Percentiles rank a stretch among this genome's conserved stretches.
Conservation (phyloP, 805 yeast species). For the Kregervanrija fluxuum region DNA sequence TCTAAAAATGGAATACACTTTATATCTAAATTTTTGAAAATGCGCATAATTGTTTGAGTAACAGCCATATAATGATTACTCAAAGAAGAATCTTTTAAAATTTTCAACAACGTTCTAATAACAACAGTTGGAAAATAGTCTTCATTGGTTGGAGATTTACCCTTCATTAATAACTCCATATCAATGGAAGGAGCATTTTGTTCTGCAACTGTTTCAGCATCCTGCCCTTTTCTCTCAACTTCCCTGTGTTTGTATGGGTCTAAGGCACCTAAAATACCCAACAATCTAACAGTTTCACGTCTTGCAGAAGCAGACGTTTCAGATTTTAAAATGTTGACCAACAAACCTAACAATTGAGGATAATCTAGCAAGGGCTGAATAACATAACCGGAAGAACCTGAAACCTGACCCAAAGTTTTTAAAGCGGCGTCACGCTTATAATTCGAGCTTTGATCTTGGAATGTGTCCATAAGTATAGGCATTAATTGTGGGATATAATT, state of each 20-base stretch:
- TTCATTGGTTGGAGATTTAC: conserved; percentile 86
- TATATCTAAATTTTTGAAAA: conserved; percentile 81
- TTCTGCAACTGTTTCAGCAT: conserved; percentile 41
- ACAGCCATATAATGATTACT: conserved; percentile 85
- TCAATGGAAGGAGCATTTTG: conserved; percentile 89
- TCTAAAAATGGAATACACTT: conserved; percentile 86
- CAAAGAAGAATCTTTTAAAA: conserved; percentile 77
- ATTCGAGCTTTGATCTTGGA: conserved; percentile 89
- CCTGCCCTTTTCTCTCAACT: conserved; percentile 54
- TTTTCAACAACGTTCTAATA: conserved; percentile 73
- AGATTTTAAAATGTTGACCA: conserved; percentile 74
- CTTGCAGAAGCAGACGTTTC: conserved; percentile 70
- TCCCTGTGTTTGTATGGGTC: conserved; percentile 96
- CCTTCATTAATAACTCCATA: conserved; percentile 83
- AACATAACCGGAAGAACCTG: conserved; percentile 90
- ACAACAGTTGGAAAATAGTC: conserved; percentile 96
- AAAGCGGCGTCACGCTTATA: conserved; percentile 85
- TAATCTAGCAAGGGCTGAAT: conserved; percentile 88
- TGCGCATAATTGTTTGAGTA: conserved; percentile 88
- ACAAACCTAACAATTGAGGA: conserved; percentile 78
- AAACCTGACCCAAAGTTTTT: conserved; percentile 77
- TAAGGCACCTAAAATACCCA: conserved; percentile 93
- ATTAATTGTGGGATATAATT: conserved; percentile 68
- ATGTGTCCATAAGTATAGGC: conserved; percentile 82
- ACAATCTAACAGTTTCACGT: conserved; percentile 78